Evolutionary conservation across 495 filamentous ascomycete genomes (phyloP).

Genomic region (Aspergillus campestris): DNA sequence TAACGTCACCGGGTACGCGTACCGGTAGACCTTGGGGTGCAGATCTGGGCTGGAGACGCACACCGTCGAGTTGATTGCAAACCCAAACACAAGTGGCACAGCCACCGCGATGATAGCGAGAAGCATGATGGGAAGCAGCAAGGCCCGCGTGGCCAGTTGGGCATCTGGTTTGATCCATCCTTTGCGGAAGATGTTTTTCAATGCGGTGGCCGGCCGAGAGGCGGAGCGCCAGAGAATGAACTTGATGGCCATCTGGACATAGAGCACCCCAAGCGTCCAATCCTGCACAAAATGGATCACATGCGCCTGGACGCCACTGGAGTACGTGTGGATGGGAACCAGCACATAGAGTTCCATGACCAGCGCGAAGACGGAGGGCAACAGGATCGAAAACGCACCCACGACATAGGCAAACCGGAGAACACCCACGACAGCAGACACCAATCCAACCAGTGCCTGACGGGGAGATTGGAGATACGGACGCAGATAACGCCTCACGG

Average conservation of each 20-base stretch:
- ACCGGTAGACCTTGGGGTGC: slow-evolving; percentile 55
- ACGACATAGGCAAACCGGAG: slow-evolving; percentile 61
- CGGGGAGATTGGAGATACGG: slow-evolving; percentile 29
- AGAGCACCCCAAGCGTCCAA: slow-evolving; percentile 90
- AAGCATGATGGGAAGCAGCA: slow-evolving; percentile 64
- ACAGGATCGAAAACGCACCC: slow-evolving; percentile 57
- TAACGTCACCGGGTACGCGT: slow-evolving; percentile 58
- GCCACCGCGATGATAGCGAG: slow-evolving; percentile 50
- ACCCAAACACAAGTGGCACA: slow-evolving; percentile 47
- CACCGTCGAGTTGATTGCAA: slow-evolving; percentile 33
- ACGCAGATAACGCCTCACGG: slow-evolving; percentile 22
- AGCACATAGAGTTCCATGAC: slow-evolving; percentile 83
- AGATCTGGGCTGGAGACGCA: slow-evolving; percentile 34
- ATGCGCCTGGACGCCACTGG: slow-evolving; percentile 48
- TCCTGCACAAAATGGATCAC: slow-evolving; percentile 83
- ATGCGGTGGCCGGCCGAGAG: slow-evolving; percentile 62
- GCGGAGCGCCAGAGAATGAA: slow-evolving; percentile 53
- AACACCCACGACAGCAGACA: slow-evolving; percentile 7
- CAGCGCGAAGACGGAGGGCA: slow-evolving; percentile 76
- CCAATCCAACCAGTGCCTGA: slow-evolving; percentile 14
- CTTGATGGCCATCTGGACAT: slow-evolving; percentile 76
- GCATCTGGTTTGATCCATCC: slow-evolving; percentile 80
- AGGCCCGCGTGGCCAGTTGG: slow-evolving; percentile 66
- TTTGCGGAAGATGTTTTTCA: slow-evolving; percentile 64
- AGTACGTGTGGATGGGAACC: slow-evolving; percentile 80